Evolutionary conservation across 2,329 filamentous ascomycete species (phyloP), one percentile per base, ranked within the genome.

Genomic region (Hansfordia pulvinata): DNA sequence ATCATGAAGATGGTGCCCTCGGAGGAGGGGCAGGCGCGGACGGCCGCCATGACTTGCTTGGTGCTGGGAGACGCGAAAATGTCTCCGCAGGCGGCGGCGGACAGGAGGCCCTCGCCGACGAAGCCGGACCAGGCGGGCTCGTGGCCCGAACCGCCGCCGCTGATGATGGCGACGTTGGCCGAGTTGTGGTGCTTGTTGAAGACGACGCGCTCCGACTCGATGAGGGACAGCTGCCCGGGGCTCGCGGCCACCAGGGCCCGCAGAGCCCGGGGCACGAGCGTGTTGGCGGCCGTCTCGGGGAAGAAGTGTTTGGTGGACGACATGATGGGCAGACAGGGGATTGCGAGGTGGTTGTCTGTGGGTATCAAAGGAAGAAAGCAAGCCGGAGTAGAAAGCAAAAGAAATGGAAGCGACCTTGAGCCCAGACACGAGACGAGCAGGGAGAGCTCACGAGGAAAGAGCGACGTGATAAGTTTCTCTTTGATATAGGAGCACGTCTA

Each of bases 51-150:
- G 29, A 84, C 69, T 45, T 84, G 78, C 45, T 80, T 74, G 0
- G 78, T 75, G n/a, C 64, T 70, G 0, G 79, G 79, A 2, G 71
- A 78, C 2, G 78, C 78, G 43, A 84, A 84, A 37, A 85, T 81
- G 0, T 76, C 78, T 7, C 79, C 79, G 3, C 76, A 75, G 1
- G 80, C 76, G 2, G 74, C 72, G 13, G 72, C 79, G 16, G 73
- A 67, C 4, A 84, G 60, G 13, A 82, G 53, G 21, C 77, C 77
- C 17, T 63, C 60, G 11, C 79, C 79, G 3, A 84, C 78, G 38
- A 76, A 81, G 8, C 72, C 75, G 5, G 70, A 68, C 48, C 81
- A 83, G 17, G 69, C 69, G 11, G 78, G 78, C 39, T 84, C 78
- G 41, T 84, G 79, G 28, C 79, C 79, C 5, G 68, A 72, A 29